Evolutionary conservation across 768 basidiomycete species (phyloP), one percentile per base, ranked within the genome.

Genomic region (Amanita pallidorosea): DNA sequence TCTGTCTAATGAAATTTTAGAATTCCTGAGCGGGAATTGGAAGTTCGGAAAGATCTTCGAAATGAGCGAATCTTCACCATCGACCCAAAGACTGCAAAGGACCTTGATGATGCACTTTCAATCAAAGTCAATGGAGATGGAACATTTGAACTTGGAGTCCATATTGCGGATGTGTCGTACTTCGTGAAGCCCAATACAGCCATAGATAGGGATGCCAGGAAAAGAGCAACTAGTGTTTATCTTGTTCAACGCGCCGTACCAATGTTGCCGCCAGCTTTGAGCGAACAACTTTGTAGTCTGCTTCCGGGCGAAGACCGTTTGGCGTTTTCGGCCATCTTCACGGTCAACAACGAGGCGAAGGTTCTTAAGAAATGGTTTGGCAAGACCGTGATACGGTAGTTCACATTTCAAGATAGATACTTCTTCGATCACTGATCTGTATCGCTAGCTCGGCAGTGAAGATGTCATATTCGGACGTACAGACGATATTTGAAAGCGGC

Each of bases 151-250:
- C 79, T 99, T 44, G 91, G 91, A 49, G 80, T 98, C n/a, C 95
- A 98, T 61, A 80, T 99, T 55, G 87, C 94, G 9, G 96, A 99
- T 65, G 95, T 97, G 5, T 91, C 94, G 2, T 86, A 85, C 72
- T 97, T 98, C 67, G 84, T 90, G 59, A 90, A 89, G 67, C 85
- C 90, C 20, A 93, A 92, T 63, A 96, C 94, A 9, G 88, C 96
- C n/a, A 72, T 99, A 58, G 96, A 99, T 61, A 89, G 96, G 20
- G 96, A 99, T 68, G 96, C 96, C 36, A 83, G 94, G 57, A 98
- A 98, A 68, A 79, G 94, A 53, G 96, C 94, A 23, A 97, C 93
- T 2, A 93, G 88, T 59, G 96, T 99, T 43, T 97, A 98, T 62
- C 85, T 99, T 40, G 82, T 98, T 23, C 96, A 99, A 65, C 83